These are phyloP conservation scores for Echeveria elegans DNA, from an alignment of 164 flowering plant species.

Conservation along the genomic window DNA sequence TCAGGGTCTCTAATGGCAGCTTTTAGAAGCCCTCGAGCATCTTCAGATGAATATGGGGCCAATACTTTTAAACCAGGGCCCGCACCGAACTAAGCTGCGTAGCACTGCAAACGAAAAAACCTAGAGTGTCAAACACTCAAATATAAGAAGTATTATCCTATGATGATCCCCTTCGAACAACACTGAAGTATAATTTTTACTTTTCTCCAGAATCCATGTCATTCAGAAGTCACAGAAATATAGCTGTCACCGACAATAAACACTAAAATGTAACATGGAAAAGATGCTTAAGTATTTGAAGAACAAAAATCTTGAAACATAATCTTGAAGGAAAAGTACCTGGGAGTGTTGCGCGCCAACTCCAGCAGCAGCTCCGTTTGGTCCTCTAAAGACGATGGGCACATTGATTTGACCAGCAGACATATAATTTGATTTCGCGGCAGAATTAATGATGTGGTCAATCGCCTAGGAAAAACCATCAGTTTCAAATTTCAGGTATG, in stretches of 20 bases:
- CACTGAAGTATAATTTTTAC: background rate
- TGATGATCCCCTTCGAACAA: background rate
- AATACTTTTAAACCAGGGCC: conserved; percentile 81
- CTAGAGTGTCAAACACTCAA: background rate
- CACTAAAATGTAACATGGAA: too few species aligned
- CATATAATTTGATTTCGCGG: conserved; percentile 91
- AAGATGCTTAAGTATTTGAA: too few species aligned
- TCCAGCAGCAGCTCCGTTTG: conserved; percentile 97
- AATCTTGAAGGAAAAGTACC: conserved; percentile 24
- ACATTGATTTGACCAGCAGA: conserved; percentile 80
- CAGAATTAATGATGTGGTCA: conserved; percentile 95
- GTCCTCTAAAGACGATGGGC: conserved; percentile 94
- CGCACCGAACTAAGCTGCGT: conserved; percentile 72
- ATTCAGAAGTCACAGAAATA: too few species aligned
- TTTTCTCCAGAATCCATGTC: background rate
- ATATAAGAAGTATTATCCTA: background rate
- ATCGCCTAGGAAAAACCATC: conserved; percentile 53
- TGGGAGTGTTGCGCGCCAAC: conserved; percentile 99
- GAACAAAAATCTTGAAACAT: background rate
- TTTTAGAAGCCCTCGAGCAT: conserved; percentile 77
- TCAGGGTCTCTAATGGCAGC: conserved; percentile 82
- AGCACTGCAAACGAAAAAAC: conserved; percentile 43
- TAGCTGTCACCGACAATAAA: too few species aligned
- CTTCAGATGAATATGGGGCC: conserved; percentile 79
- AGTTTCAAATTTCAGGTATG: background rate